These are phyloP conservation scores for Trichophyton rubrum DNA, from an alignment of 2,329 filamentous ascomycete species.

Conservation along the genomic window DNA sequence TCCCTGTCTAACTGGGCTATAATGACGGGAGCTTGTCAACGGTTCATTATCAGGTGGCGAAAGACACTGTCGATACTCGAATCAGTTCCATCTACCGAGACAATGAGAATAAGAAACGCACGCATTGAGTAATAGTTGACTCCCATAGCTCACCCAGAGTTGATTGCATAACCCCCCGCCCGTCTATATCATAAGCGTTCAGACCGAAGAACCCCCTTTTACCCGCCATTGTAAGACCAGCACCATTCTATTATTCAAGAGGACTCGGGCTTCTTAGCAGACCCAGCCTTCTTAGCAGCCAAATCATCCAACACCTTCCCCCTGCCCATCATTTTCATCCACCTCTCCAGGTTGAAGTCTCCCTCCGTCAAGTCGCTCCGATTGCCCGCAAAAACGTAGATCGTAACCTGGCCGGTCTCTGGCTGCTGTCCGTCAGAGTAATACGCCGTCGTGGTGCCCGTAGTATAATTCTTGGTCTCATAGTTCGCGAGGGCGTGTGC, in stretches of 20 bases:
- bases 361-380: constrained; percentile 1
- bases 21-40: too few species aligned
- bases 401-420: background rate
- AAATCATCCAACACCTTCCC: constrained; percentile 1
- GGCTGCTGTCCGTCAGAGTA: constrained; percentile 5
- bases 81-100: too few species aligned
- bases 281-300: background rate
- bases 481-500: constrained; percentile 4
- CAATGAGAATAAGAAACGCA: too few species aligned
- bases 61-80: too few species aligned
- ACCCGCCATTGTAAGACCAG: too few species aligned
- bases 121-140: too few species aligned
- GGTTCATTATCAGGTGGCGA: too few species aligned
- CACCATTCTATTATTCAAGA: background rate
- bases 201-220: too few species aligned
- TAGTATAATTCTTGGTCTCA: constrained; percentile 7
- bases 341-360: constrained; percentile 5
- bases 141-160: too few species aligned
- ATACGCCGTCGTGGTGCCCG: background rate
- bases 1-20: too few species aligned
- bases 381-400: constrained; percentile 8
- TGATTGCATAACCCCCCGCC: too few species aligned
- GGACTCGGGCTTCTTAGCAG: background rate
- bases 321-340: background rate
- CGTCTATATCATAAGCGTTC: too few species aligned